A percentile compares a stretch with the other conserved stretches of the same genome.
phyloP scores from a whole-genome alignment of 768 basidiomycete genomes.

The Termitomyces eurrhizus region DNA sequence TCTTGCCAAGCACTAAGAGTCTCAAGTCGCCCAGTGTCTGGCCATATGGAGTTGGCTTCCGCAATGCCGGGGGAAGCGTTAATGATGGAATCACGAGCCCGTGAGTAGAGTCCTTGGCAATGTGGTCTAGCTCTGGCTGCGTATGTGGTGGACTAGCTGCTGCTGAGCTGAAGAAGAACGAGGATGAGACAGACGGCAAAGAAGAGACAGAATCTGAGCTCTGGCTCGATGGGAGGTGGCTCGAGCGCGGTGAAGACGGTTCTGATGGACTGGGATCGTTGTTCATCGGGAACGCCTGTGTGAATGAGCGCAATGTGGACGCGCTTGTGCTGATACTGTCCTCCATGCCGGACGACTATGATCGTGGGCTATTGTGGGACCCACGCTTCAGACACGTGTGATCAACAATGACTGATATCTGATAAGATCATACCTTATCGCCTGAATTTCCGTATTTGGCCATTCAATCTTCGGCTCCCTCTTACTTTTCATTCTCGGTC shows the following conservation, averaged over 20 bases:
- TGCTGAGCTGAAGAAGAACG: constrained; percentile 73
- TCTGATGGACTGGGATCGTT: constrained; percentile 26
- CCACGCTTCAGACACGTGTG: constrained; percentile 5
- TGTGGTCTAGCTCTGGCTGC: constrained; percentile 36
- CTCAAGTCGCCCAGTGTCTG: constrained; percentile 62
- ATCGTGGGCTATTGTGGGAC: background rate
- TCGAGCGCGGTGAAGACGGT: constrained; percentile 46
- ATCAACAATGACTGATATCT: background rate
- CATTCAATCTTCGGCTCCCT: no score
- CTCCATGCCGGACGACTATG: constrained; percentile 21
- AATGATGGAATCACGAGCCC: constrained; percentile 71
- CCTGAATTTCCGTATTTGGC: no score
- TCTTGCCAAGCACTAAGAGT: constrained; percentile 49
- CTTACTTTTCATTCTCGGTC: no score
- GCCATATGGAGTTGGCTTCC: constrained; percentile 61
- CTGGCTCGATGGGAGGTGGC: constrained; percentile 61
- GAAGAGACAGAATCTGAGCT: constrained; percentile 63
- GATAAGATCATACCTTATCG: constrained; percentile 1
- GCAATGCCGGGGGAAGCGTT: constrained; percentile 56
- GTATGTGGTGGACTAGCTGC: constrained; percentile 62
- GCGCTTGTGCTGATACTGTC: constrained; percentile 33
- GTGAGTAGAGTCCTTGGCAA: constrained; percentile 34
- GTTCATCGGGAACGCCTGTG: constrained; percentile 14
- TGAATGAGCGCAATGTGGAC: constrained; percentile 32
- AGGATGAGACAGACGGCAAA: constrained; percentile 28